phyloP scores from a whole-genome alignment of 2,329 filamentous ascomycete genomes.

The Tympanopsis confertula region DNA sequence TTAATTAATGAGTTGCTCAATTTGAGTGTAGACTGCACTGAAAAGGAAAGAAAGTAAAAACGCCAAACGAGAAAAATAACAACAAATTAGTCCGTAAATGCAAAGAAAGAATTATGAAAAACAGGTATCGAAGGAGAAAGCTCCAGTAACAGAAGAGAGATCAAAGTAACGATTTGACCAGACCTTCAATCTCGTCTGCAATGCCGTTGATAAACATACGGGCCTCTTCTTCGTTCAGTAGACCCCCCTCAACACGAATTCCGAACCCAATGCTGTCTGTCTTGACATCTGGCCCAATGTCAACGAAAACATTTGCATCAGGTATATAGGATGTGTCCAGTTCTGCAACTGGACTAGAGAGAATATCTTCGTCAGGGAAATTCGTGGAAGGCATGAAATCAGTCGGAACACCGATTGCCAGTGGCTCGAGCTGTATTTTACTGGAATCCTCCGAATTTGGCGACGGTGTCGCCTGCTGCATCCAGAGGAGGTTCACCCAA shows the following conservation, averaged over 20 bases:
- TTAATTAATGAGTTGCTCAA: too few species aligned
- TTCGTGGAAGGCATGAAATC: slow-evolving; percentile 4
- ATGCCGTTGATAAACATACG: slow-evolving; percentile 8
- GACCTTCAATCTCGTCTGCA: slow-evolving; percentile 8
- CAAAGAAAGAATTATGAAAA: too few species aligned
- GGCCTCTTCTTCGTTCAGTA: slow-evolving; percentile 8
- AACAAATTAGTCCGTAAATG: too few species aligned
- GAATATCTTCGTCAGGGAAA: slow-evolving; percentile 1
- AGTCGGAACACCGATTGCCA: slow-evolving; percentile 5
- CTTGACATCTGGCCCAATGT: slow-evolving; percentile 11
- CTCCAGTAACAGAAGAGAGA: too few species aligned
- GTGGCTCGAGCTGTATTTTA: background rate
- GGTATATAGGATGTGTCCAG: slow-evolving; percentile 12
- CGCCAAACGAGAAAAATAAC: too few species aligned
- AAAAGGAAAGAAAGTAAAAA: too few species aligned
- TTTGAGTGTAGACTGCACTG: too few species aligned
- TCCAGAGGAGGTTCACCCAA: slow-evolving; percentile 6
- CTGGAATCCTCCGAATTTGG: background rate
- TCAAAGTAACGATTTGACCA: too few species aligned
- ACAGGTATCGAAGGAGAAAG: too few species aligned
- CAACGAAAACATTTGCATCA: slow-evolving; percentile 12
- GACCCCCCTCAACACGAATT: slow-evolving; percentile 12
- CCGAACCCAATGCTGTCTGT: slow-evolving; percentile 14
- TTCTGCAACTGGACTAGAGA: slow-evolving; percentile 8
- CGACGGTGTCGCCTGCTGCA: background rate